Evolutionary conservation across 768 basidiomycete species (phyloP), one percentile per base, ranked within the genome.

Genomic region (Plicaturopsis crispa): DNA sequence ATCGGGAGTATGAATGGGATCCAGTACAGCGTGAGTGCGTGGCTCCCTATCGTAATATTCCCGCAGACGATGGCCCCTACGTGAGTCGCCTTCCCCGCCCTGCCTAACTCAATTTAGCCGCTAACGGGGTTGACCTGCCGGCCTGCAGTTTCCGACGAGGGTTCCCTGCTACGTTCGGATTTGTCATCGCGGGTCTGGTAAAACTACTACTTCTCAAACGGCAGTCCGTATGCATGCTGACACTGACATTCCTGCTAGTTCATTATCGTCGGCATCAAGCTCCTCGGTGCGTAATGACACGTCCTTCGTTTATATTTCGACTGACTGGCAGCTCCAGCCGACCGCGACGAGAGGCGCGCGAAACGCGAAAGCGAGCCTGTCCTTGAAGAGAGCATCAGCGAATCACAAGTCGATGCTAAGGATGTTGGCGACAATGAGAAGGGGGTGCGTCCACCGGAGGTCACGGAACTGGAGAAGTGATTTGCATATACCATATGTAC

Each of bases 31-130:
- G 53, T 54, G 1, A 44, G 48, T 11, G 53, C 51, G 10, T 54
- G 50, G 51, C 33, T 54, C 8, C 53, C 53, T 18, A 54, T 54
- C 24, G 49, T 54, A 6, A 54, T 54, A 10, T 54, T 54, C 35
- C 53, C 53, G 34, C 53, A 54, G 47, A 47, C 45, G 6, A 39
- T 39, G 45, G n/a, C n/a, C n/a, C n/a, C n/a, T n/a, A n/a, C 51
- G 18, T 36, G 52, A 31, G 24, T 16, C 11, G 14, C 31, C 23
- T 22, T 22, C 10, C 45, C 6, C 3, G 2, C 12, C 23, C 20
- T 14, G 19, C 24, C 39, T 5, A 14, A 17, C 10, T 16, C 34
- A 31, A 19, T 30, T 5, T 33, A 22, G 20, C 20, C n/a, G 26
- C 2, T n/a, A 18, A 24, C 24, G 46, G 44, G 33, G 31, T 31